phyloP scores from a whole-genome alignment of 2,329 filamentous ascomycete genomes.

The Aureobasidium lini region DNA sequence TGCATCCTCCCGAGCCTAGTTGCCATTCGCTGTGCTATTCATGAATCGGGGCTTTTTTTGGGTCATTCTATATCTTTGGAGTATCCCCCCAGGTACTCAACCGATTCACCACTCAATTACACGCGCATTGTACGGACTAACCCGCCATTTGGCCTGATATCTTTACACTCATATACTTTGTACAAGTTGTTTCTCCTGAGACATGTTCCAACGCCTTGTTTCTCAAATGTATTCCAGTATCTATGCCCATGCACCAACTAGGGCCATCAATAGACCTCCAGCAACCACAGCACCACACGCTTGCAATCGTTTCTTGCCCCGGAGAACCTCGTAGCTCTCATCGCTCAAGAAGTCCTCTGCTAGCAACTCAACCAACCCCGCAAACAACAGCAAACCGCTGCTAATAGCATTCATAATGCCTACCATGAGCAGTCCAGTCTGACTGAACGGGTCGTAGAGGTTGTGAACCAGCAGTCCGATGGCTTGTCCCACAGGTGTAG shows the following conservation, averaged over 20 bases:
- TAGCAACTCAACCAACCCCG: slow-evolving; percentile 42
- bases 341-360: slow-evolving; percentile 53
- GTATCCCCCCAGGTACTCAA: too few species aligned
- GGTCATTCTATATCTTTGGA: too few species aligned
- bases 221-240: not conserved
- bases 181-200: not conserved
- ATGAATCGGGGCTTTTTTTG: too few species aligned
- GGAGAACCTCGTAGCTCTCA: slow-evolving; percentile 53
- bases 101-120: not conserved
- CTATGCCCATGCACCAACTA: slow-evolving; percentile 60
- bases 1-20: slow-evolving; percentile 1
- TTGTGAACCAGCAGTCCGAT: slow-evolving; percentile 43
- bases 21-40: not conserved
- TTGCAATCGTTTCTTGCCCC: slow-evolving; percentile 51
- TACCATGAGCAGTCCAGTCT: slow-evolving; percentile 42
- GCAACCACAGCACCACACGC: slow-evolving; percentile 55
- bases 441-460: slow-evolving; percentile 42
- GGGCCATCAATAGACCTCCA: slow-evolving; percentile 56
- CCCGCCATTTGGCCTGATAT: not conserved
- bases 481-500: slow-evolving; percentile 44
- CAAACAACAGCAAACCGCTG: slow-evolving; percentile 42
- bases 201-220: not conserved
- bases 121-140: not conserved
- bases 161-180: not conserved
- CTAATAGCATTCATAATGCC: slow-evolving; percentile 45